phyloP scores from a whole-genome alignment of 2,329 filamentous ascomycete species.

The Grosmannia penicillata region DNA sequence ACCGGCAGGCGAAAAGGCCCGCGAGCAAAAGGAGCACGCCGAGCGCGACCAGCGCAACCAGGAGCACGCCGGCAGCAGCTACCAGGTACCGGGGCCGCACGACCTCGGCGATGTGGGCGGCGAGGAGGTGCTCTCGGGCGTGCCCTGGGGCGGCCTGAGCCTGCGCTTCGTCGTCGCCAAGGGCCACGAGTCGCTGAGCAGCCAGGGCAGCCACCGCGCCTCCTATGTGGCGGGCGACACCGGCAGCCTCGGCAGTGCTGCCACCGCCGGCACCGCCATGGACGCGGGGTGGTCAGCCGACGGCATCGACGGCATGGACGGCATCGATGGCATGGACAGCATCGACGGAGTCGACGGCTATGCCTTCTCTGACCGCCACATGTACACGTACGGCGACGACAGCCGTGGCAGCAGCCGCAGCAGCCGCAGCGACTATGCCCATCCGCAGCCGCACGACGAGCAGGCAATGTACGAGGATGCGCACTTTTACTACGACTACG shows the following conservation, averaged over 20 bases:
- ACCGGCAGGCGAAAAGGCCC: conserved; percentile 49
- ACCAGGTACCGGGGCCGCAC: conserved; percentile 42
- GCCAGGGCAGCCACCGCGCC: conserved; percentile 23
- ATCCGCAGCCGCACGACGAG: too few relatives aligned
- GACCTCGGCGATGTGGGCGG: conserved; percentile 41
- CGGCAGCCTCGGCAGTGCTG: too few relatives aligned
- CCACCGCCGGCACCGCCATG: too few relatives aligned
- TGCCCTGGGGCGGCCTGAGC: conserved; percentile 59
- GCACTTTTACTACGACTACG: too few relatives aligned
- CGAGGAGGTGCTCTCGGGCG: conserved; percentile 40
- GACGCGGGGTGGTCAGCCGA: background rate
- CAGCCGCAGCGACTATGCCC: too few relatives aligned
- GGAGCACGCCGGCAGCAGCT: conserved; percentile 47
- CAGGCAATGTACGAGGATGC: too few relatives aligned
- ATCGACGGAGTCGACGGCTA: background rate
- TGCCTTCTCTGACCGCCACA: too few relatives aligned
- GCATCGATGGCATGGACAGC: background rate
- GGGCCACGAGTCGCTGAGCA: conserved; percentile 33
- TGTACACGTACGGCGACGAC: background rate
- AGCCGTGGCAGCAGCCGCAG: too few relatives aligned
- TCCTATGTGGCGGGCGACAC: conserved; percentile 21
- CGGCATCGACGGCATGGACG: background rate
- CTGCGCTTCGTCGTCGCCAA: conserved; percentile 37
- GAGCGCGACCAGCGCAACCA: conserved; percentile 50
- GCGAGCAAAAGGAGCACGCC: conserved; percentile 50